Base-by-base conservation (phyloP, 192 early-diverging fungal species). In the Lobosporangium transversale region DNA sequence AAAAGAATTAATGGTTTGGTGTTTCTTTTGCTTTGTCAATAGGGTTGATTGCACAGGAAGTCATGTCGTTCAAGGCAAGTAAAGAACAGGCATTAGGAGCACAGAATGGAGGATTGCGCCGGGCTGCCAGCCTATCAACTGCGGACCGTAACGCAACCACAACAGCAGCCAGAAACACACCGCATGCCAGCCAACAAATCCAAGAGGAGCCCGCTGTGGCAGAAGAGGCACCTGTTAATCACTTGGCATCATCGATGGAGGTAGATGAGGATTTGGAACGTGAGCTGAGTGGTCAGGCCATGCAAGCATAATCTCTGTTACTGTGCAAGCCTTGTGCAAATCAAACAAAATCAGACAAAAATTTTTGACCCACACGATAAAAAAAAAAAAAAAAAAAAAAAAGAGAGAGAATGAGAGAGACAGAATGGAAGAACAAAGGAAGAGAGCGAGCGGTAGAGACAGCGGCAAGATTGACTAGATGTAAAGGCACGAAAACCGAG, bases 11-110 rank as follows among this genome's bases (percentile, higher is more conserved):
- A n/a, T n/a, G n/a, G n/a, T n/a, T n/a, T n/a, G n/a, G n/a, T n/a
- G n/a, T n/a, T n/a, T n/a, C n/a, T n/a, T n/a, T n/a, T n/a, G n/a
- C n/a, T n/a, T n/a, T n/a, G n/a, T 83, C 20, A 79, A 70, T 64
- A 89, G 89, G 82, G 70, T 87, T 91, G 83, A 92, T 94, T 80
- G 90, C 91, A 23, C 88, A 92, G 62, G 92, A 94, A 65, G 90
- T 92, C 15, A 89, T 91, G 70, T 85, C 86, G 58, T 94, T 89
- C 81, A 94, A 95, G 82, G 87, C 83, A 23, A 80, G 80, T 58
- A 90, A 88, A 58, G 79, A 87, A 59, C 81, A 80, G 64, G 68
- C 83, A 49, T 48, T 68, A 17, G 66, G 63, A 53, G 60, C 62
- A 30, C 56, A 55, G 51, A 70, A 68, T 37, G 60, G 63, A 48